Evolutionary conservation across 768 basidiomycete genomes (phyloP).

Genomic region (Phallus indusiatus): DNA sequence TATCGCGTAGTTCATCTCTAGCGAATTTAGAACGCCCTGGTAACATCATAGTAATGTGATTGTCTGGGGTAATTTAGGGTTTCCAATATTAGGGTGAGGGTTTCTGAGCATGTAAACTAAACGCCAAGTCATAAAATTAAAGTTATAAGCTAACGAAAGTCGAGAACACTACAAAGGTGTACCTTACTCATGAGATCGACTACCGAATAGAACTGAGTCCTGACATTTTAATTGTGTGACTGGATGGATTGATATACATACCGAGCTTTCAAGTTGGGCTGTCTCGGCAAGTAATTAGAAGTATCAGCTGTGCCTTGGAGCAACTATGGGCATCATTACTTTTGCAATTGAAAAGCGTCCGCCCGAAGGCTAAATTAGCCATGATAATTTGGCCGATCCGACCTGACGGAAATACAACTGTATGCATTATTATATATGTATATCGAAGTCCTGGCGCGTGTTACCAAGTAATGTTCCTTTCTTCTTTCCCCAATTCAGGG

Average conservation of each 20-base stretch:
- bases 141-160: no score
- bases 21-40: not conserved
- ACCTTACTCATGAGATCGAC: no score
- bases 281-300: not conserved
- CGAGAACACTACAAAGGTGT: no score
- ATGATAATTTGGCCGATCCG: not conserved
- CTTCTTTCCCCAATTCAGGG: not conserved
- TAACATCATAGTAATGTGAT: not conserved
- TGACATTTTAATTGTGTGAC: no score
- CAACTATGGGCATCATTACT: not conserved
- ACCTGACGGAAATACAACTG: not conserved
- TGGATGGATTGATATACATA: no score
- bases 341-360: not conserved
- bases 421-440: no score
- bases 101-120: no score
- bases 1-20: not conserved
- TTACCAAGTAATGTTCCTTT: not conserved
- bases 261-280: no score
- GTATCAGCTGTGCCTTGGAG: not conserved
- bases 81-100: no score
- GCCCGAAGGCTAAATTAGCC: not conserved
- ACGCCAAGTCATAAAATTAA: no score
- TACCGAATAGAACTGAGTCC: no score
- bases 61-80: no score
- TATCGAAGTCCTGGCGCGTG: not conserved